A percentile compares a stretch with the other conserved stretches of the same genome.
These are phyloP conservation scores for Basipetospora chlamydospora DNA, from an alignment of 2,329 filamentous ascomycete genomes.

Conservation along the genomic window DNA sequence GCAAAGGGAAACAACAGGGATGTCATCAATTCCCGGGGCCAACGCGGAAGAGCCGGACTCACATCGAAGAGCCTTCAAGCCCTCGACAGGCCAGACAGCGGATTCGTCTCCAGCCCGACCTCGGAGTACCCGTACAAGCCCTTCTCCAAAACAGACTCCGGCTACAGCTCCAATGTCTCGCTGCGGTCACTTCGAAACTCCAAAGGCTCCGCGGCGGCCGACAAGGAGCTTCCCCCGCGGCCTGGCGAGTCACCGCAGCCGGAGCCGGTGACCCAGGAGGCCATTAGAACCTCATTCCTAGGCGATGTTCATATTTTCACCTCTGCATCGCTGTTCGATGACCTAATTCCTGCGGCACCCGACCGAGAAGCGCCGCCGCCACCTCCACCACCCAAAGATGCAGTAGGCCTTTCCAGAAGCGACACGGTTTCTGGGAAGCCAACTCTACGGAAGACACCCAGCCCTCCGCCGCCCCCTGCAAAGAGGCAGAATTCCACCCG, in stretches of 20 bases:
- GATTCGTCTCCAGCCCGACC: conserved; percentile 30
- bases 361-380: conserved; percentile 15
- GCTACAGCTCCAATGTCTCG: conserved; percentile 46
- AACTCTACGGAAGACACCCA: too few relatives aligned
- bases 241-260: not conserved
- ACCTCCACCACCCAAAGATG: conserved; percentile 22
- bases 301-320: conserved; percentile 4
- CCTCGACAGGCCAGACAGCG: conserved; percentile 28
- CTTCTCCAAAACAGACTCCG: conserved; percentile 41
- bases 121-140: conserved; percentile 27
- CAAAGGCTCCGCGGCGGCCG: conserved; percentile 11
- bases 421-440: too few relatives aligned
- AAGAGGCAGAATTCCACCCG: conserved; percentile 8
- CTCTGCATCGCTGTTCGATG: too few relatives aligned
- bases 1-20: too few relatives aligned
- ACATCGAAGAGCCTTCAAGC: conserved; percentile 3
- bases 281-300: conserved; percentile 1
- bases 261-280: not conserved
- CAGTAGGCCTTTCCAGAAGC: too few relatives aligned
- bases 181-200: conserved; percentile 33
- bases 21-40: not conserved
- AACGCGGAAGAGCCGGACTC: not conserved
- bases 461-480: not conserved
- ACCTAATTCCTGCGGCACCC: conserved; percentile 4
- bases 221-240: conserved; percentile 11